A percentile compares a stretch with the other conserved stretches of the same genome.
Evolutionary conservation across 2,329 filamentous ascomycete genomes (phyloP).

Genomic region (Colletotrichum noveboracense): DNA sequence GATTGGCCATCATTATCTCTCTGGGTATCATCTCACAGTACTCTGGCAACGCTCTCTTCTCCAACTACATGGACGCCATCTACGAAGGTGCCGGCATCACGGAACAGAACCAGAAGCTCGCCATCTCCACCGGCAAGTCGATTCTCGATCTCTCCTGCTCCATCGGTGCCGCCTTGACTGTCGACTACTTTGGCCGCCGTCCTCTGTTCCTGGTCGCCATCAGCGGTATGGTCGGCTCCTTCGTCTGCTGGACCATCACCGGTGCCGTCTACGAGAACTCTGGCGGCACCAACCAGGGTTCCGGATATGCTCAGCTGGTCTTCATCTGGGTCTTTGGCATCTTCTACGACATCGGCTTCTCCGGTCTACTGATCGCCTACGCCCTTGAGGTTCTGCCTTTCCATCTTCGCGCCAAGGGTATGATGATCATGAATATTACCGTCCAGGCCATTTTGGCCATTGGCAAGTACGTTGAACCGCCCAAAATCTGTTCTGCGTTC

Average conservation of each 20-base stretch:
- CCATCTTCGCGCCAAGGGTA: slow-evolving; percentile 61
- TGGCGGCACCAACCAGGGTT: slow-evolving; percentile 42
- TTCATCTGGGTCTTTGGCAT: slow-evolving; percentile 66
- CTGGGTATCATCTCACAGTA: slow-evolving; percentile 73
- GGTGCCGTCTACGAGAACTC: slow-evolving; percentile 59
- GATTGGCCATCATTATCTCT: slow-evolving; percentile 65
- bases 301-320: slow-evolving; percentile 59
- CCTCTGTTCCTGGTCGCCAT: slow-evolving; percentile 58
- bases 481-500: background rate
- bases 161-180: slow-evolving; percentile 54
- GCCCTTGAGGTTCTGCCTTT: slow-evolving; percentile 65
- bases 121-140: slow-evolving; percentile 60
- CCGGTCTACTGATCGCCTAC: slow-evolving; percentile 62
- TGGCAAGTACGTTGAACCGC: slow-evolving; percentile 53
- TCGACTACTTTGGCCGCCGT: slow-evolving; percentile 57
- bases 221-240: slow-evolving; percentile 52
- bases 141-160: slow-evolving; percentile 64
- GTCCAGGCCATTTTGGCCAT: slow-evolving; percentile 67
- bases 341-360: slow-evolving; percentile 66
- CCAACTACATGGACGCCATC: slow-evolving; percentile 69
- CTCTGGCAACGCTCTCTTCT: slow-evolving; percentile 70
- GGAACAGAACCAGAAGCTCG: slow-evolving; percentile 60
- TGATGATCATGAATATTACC: slow-evolving; percentile 70
- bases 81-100: slow-evolving; percentile 67
- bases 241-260: slow-evolving; percentile 55